phyloP scores from a whole-genome alignment of 1,284 basidiomycete genomes.

The Schizopora paradoxa region DNA sequence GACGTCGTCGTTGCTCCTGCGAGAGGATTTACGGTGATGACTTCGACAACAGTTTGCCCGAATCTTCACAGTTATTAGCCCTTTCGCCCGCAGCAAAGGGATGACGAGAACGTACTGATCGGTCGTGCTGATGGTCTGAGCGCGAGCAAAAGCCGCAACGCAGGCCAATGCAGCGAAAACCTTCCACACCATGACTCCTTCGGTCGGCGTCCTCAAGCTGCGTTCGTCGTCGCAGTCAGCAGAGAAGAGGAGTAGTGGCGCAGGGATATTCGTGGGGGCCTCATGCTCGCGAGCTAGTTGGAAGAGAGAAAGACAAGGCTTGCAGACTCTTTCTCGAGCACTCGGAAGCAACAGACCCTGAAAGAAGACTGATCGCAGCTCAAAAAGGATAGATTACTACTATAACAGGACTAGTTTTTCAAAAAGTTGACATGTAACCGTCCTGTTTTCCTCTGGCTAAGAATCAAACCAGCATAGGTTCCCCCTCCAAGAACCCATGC shows the following conservation, averaged over 20 bases:
- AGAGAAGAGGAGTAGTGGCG: not conserved
- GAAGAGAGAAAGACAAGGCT: too few species aligned
- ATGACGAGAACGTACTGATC: conserved; percentile 36
- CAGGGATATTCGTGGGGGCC: not conserved
- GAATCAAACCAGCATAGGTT: too few species aligned
- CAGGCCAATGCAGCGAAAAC: conserved; percentile 24
- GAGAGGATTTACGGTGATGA: conserved; percentile 38
- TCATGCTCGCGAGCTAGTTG: too few species aligned
- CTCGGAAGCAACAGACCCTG: too few species aligned
- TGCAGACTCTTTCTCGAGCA: too few species aligned
- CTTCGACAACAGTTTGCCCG: conserved; percentile 51
- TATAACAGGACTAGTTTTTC: too few species aligned
- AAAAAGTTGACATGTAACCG: too few species aligned
- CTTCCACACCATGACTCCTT: conserved; percentile 15
- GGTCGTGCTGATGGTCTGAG: conserved; percentile 43
- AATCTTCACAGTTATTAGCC: conserved; percentile 29
- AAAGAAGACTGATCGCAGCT: too few species aligned
- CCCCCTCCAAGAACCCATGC: too few species aligned
- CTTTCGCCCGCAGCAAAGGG: conserved; percentile 5
- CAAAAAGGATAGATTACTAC: too few species aligned
- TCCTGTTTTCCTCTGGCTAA: too few species aligned
- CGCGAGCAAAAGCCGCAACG: conserved; percentile 29
- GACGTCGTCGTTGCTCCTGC: conserved; percentile 39
- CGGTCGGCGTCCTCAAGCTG: too few species aligned
- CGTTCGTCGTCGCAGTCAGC: not conserved